Conservation (phyloP, 306 rosid species). For the Cicer pinnatifidum region DNA sequence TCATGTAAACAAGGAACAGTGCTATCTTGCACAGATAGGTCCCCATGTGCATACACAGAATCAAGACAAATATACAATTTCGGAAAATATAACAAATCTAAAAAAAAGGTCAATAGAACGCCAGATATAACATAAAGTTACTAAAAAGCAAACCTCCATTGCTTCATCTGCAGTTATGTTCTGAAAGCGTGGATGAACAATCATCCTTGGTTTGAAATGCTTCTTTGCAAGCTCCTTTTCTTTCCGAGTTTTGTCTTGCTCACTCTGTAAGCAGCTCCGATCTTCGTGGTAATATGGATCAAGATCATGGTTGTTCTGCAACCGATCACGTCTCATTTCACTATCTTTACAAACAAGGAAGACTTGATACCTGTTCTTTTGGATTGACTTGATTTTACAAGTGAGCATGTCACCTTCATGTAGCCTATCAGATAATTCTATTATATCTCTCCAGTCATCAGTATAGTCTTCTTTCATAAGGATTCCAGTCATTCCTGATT, state of each 20-base stretch:
- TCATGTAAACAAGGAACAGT: neutral
- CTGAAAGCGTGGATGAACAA: conserved; percentile 98
- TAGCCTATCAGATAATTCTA: conserved; percentile 86
- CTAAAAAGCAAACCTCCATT: conserved; percentile 71
- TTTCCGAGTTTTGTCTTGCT: conserved; percentile 86
- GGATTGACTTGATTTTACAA: conserved; percentile 95
- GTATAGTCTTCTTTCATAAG: conserved; percentile 89
- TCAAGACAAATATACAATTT: conserved; percentile 24
- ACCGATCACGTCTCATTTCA: conserved; percentile 86
- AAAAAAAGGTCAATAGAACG: conserved; percentile 9
- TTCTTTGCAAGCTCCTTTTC: conserved; percentile 91
- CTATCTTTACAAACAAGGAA: conserved; percentile 87
- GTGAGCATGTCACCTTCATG: conserved; percentile 87
- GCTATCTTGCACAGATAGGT: neutral
- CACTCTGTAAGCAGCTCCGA: conserved; percentile 73
- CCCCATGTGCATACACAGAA: conserved; percentile 9
- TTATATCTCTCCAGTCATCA: conserved; percentile 86
- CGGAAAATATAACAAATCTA: neutral
- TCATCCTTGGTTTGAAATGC: conserved; percentile 97
- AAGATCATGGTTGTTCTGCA: conserved; percentile 55
- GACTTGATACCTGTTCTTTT: conserved; percentile 90
- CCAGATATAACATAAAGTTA: conserved; percentile 1
- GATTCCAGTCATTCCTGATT: conserved; percentile 97
- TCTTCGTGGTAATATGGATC: conserved; percentile 90
- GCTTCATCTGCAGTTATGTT: conserved; percentile 96